These are phyloP conservation scores for Lachnum nothofagi DNA, from an alignment of 2,329 filamentous ascomycete species.

Conservation along the genomic window DNA sequence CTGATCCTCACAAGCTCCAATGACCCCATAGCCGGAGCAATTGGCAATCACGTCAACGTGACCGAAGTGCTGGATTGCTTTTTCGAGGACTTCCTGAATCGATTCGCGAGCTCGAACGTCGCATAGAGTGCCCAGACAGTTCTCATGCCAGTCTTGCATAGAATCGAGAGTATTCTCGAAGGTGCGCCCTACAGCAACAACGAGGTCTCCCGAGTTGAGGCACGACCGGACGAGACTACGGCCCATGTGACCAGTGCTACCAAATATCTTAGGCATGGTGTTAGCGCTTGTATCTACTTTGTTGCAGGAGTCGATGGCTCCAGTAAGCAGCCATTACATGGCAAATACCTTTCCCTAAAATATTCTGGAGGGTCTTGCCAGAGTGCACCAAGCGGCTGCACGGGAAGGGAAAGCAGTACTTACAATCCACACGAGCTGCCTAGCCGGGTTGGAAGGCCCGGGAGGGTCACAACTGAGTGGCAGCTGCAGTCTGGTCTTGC, in stretches of 20 bases:
- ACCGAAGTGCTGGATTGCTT: conserved; percentile 68
- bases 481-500: conserved; percentile 51
- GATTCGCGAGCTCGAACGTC: conserved; percentile 81
- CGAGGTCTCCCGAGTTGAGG: conserved; percentile 73
- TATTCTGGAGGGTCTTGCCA: no score
- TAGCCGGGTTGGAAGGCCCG: conserved; percentile 60
- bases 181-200: conserved; percentile 78
- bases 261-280: conserved; percentile 64
- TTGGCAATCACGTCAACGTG: conserved; percentile 86
- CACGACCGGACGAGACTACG: conserved; percentile 81
- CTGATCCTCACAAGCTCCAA: conserved; percentile 93
- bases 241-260: conserved; percentile 95
- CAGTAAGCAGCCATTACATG: no score
- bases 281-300: conserved; percentile 6
- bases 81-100: conserved; percentile 65
- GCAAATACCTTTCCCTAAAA: no score
- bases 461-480: conserved; percentile 85
- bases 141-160: conserved; percentile 66
- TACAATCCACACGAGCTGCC: conserved; percentile 85
- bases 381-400: no score
- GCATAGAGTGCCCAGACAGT: conserved; percentile 77
- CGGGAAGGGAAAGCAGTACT: conserved; percentile 30
- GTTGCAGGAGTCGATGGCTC: no score
- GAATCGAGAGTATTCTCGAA: conserved; percentile 68
- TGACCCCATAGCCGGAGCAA: conserved; percentile 91